Evolutionary conservation across 805 yeast species (phyloP).

Genomic region (Ogataea dorogensis): DNA sequence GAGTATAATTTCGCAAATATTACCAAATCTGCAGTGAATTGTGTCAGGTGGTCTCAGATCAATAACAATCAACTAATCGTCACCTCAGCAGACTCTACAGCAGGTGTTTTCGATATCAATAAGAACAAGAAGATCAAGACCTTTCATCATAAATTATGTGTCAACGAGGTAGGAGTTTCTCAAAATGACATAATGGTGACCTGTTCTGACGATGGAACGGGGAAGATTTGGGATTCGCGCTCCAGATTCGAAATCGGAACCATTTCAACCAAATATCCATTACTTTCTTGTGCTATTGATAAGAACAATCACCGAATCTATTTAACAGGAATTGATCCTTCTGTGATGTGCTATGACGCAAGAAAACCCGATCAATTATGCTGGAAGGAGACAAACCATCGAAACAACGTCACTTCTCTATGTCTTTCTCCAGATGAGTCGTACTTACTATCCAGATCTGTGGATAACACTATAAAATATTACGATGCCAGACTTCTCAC

Average conservation of each 20-base stretch:
- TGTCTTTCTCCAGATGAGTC: constrained; percentile 42
- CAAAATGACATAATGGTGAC: constrained; percentile 39
- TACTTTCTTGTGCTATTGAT: constrained; percentile 48
- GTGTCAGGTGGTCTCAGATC: constrained; percentile 49
- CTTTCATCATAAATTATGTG: constrained; percentile 38
- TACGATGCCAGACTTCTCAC: constrained; percentile 48
- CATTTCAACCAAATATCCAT: constrained; percentile 47
- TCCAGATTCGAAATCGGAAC: constrained; percentile 41
- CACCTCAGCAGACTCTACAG: constrained; percentile 59
- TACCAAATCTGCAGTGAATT: constrained; percentile 65
- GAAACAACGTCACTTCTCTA: constrained; percentile 57
- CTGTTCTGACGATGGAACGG: constrained; percentile 65
- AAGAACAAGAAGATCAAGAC: constrained; percentile 57
- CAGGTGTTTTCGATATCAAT: constrained; percentile 60
- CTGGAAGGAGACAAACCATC: constrained; percentile 46
- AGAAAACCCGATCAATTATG: constrained; percentile 40
- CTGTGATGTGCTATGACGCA: constrained; percentile 57
- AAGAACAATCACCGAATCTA: constrained; percentile 44
- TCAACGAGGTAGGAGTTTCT: constrained; percentile 52
- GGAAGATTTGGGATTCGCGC: constrained; percentile 64
- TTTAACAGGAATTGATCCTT: constrained; percentile 68
- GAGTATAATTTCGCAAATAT: constrained; percentile 14
- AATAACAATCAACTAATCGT: constrained; percentile 46
- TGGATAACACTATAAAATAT: constrained; percentile 56
- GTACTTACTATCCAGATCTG: constrained; percentile 47